A percentile compares a stretch with the other conserved stretches of the same genome.
Evolutionary conservation across 805 yeast genomes (phyloP).

Genomic region (Saccharomycopsis capsularis): DNA sequence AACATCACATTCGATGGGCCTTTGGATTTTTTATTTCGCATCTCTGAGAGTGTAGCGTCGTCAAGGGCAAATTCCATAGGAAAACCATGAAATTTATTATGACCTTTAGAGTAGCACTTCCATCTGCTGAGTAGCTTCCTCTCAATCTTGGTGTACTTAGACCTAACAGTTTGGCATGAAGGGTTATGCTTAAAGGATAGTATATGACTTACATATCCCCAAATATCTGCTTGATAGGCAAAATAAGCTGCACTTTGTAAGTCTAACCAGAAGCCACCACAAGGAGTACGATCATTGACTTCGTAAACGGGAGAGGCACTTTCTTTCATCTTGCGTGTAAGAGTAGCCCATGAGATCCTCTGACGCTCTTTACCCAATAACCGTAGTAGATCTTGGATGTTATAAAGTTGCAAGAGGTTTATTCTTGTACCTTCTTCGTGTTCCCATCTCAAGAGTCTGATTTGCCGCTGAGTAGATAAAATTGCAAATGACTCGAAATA

Average conservation of each 20-base stretch:
- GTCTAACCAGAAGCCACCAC: neutral
- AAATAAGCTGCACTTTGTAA: neutral
- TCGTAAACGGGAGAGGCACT: neutral
- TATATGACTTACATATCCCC: neutral
- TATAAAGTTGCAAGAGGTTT: constrained; percentile 1
- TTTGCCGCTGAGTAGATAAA: neutral
- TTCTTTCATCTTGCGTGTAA: neutral
- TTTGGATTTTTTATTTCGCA: too few relatives aligned
- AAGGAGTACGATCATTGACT: neutral
- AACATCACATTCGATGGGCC: neutral
- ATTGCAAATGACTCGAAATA: constrained; percentile 7
- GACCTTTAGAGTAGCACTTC: neutral
- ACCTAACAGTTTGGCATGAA: neutral
- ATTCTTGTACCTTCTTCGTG: neutral
- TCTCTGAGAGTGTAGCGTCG: neutral
- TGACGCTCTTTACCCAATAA: neutral
- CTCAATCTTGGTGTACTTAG: neutral
- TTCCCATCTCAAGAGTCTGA: constrained; percentile 3
- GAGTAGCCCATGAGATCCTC: neutral
- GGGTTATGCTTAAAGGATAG: neutral
- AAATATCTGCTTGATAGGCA: neutral
- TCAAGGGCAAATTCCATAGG: neutral
- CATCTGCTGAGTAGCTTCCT: neutral
- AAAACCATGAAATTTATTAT: neutral
- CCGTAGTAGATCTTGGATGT: neutral